Percentiles rank a stretch among this genome's conserved stretches.
phyloP scores from a whole-genome alignment of 345 rosid genomes.

The Linum usitatissimum region DNA sequence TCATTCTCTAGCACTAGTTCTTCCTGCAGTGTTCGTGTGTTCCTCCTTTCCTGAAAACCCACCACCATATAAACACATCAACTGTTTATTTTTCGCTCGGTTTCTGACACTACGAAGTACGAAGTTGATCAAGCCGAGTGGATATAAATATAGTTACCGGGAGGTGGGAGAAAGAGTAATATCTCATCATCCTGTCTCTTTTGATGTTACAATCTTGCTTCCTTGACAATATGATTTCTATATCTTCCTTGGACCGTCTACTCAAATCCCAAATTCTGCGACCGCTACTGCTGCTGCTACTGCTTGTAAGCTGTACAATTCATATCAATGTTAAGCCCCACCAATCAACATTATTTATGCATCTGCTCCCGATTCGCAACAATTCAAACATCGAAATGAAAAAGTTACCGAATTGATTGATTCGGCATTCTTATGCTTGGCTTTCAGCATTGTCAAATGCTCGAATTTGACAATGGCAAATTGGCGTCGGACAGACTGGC shows the following conservation, averaged over 20 bases:
- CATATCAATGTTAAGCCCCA: no score
- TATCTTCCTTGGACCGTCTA: slow-evolving; percentile 43
- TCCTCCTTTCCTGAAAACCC: slow-evolving; percentile 51
- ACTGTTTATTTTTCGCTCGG: no score
- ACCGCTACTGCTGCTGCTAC: slow-evolving; percentile 14
- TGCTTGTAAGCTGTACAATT: slow-evolving; percentile 27
- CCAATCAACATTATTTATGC: no score
- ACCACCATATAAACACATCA: neutral
- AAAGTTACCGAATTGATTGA: neutral
- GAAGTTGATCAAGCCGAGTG: no score
- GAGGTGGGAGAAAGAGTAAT: slow-evolving; percentile 57
- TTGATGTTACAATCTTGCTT: slow-evolving; percentile 48
- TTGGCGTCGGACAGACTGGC: slow-evolving; percentile 51
- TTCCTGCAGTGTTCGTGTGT: slow-evolving; percentile 23
- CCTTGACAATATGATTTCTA: slow-evolving; percentile 42
- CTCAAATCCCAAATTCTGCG: slow-evolving; percentile 53
- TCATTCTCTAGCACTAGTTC: slow-evolving; percentile 25
- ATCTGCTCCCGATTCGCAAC: no score
- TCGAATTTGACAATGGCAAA: slow-evolving; percentile 14
- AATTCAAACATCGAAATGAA: neutral
- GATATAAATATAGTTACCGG: slow-evolving; percentile 30
- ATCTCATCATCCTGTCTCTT: slow-evolving; percentile 68
- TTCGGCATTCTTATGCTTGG: neutral
- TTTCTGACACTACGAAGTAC: no score
- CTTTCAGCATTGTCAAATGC: slow-evolving; percentile 17